Conservation (phyloP, 352 stramenopile species). For the Thraustotheca clavata region DNA sequence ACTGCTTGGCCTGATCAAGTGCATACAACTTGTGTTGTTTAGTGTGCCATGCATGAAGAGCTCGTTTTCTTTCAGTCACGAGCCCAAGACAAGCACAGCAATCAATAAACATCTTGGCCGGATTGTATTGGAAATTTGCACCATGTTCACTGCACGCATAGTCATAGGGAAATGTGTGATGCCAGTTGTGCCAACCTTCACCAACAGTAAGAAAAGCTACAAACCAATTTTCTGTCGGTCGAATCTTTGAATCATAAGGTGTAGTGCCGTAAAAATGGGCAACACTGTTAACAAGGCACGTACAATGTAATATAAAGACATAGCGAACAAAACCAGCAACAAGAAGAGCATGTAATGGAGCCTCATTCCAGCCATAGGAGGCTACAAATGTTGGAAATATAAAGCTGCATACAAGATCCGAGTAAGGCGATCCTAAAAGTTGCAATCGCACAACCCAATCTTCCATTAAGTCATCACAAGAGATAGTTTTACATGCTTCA, state of each 20-base stretch:
- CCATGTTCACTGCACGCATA: conserved; percentile 95
- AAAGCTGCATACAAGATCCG: conserved; percentile 95
- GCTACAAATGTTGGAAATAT: conserved; percentile 90
- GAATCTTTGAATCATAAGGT: conserved; percentile 94
- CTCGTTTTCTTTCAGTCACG: conserved; percentile 75
- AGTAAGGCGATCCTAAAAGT: conserved; percentile 84
- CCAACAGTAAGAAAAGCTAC: conserved; percentile 93
- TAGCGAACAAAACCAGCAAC: conserved; percentile 93
- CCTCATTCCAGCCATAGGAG: conserved; percentile 82
- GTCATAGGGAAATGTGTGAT: conserved; percentile 99
- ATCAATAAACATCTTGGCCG: conserved; percentile 98
- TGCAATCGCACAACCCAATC: conserved; percentile 95
- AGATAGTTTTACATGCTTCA: conserved; percentile 83
- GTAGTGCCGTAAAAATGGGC: conserved; percentile 98
- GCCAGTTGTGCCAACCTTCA: conserved; percentile 98
- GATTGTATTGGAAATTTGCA: conserved; percentile 96
- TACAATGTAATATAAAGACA: conserved; percentile 95
- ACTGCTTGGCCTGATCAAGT: conserved; percentile 31
- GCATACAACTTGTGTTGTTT: too few relatives aligned
- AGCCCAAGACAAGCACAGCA: conserved; percentile 84
- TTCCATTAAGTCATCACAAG: conserved; percentile 91
- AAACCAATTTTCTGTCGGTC: conserved; percentile 93
- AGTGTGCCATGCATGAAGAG: conserved; percentile 67
- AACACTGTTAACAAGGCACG: conserved; percentile 97
- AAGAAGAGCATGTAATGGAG: conserved; percentile 92